Evolutionary conservation across 352 stramenopile genomes (phyloP).

Genomic region (Phytophthora meadii): DNA sequence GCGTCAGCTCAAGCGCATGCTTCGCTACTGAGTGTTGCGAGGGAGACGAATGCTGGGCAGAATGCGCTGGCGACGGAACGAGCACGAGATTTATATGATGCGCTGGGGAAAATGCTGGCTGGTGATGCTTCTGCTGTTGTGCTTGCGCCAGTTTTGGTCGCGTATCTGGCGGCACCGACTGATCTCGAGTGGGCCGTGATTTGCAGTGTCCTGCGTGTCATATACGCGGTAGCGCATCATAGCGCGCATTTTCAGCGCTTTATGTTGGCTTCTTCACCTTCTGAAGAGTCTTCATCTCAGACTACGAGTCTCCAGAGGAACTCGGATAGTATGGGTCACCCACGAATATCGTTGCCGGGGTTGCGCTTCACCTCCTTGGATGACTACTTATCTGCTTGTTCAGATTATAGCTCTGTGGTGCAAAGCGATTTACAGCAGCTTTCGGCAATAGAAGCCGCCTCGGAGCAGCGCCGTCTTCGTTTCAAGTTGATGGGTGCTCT

Average conservation of each 20-base stretch:
- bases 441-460: constrained; percentile 33
- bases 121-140: constrained; percentile 49
- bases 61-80: constrained; percentile 40
- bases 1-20: constrained; percentile 45
- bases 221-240: constrained; percentile 62
- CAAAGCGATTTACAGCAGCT: constrained; percentile 29
- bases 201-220: constrained; percentile 56
- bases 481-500: constrained; percentile 53
- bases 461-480: constrained; percentile 43
- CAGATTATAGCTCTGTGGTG: constrained; percentile 22
- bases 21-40: constrained; percentile 44
- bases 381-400: constrained; percentile 48
- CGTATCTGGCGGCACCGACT: constrained; percentile 49
- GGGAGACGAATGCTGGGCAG: constrained; percentile 44
- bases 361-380: constrained; percentile 55
- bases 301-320: constrained; percentile 7
- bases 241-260: constrained; percentile 60
- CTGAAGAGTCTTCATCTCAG: constrained; percentile 21
- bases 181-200: constrained; percentile 50
- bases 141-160: constrained; percentile 58
- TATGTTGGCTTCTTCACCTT: constrained; percentile 37
- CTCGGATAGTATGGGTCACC: constrained; percentile 36
- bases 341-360: constrained; percentile 45
- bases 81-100: constrained; percentile 58
- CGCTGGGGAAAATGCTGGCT: constrained; percentile 58